Evolutionary conservation across 805 yeast species (phyloP).

Genomic region (Saccharomycopsis malanga): DNA sequence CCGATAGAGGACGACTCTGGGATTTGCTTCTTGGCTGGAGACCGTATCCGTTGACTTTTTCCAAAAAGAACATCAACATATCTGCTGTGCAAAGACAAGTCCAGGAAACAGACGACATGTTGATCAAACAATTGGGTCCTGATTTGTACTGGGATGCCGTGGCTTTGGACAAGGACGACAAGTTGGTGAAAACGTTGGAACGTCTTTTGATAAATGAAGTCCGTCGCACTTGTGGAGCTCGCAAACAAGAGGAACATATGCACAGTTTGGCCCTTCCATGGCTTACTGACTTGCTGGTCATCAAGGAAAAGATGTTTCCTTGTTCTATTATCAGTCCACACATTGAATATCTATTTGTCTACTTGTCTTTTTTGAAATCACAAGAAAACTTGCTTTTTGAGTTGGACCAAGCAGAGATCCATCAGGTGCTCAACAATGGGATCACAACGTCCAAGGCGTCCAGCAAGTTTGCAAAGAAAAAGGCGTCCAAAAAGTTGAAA

Average conservation of each 20-base stretch:
- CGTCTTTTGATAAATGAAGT: not conserved
- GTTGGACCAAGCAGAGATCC: conserved; percentile 83
- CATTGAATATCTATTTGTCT: conserved; percentile 65
- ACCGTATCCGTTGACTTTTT: conserved; percentile 23
- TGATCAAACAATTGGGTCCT: conserved; percentile 9
- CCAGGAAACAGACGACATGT: conserved; percentile 6
- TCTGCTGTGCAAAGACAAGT: not conserved
- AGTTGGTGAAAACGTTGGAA: conserved; percentile 22
- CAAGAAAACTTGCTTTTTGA: conserved; percentile 74
- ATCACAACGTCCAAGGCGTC: conserved; percentile 4
- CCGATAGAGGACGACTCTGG: conserved; percentile 86
- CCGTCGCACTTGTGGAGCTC: not conserved
- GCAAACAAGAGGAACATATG: not conserved
- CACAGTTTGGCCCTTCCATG: not conserved
- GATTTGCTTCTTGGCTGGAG: conserved; percentile 80
- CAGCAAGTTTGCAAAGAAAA: conserved; percentile 7
- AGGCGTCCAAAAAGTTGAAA: conserved; percentile 7
- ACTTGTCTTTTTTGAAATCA: conserved; percentile 72
- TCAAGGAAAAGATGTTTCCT: conserved; percentile 31
- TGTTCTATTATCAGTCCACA: conserved; percentile 67
- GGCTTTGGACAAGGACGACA: not conserved
- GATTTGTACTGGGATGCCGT: conserved; percentile 6
- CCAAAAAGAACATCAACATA: not conserved
- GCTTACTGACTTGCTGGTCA: conserved; percentile 1
- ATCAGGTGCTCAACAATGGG: conserved; percentile 54